Conservation (phyloP, 768 basidiomycete genomes). For the Lentinus brumalis region DNA sequence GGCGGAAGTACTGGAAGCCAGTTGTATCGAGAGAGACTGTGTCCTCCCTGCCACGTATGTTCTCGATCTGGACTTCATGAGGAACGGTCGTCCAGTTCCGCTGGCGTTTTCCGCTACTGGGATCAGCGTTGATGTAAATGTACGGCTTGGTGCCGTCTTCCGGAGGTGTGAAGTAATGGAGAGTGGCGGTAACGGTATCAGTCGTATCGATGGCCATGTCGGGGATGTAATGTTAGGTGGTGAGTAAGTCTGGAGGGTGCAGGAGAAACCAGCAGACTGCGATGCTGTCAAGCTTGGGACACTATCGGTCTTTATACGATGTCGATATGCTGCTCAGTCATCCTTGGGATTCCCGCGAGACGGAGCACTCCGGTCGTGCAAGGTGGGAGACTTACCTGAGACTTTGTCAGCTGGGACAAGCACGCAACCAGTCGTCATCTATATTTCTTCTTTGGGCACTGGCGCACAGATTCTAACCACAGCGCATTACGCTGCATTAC, state of each 20-base stretch:
- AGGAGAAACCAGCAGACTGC: too few species aligned
- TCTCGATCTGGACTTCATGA: slow-evolving; percentile 44
- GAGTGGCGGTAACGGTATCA: slow-evolving; percentile 27
- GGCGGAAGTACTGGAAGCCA: slow-evolving; percentile 50
- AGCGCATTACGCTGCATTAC: too few species aligned
- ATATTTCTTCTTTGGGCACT: too few species aligned
- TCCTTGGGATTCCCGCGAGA: not conserved
- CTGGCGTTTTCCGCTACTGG: slow-evolving; percentile 29
- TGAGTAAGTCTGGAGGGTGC: not conserved
- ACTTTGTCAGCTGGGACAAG: slow-evolving; percentile 2
- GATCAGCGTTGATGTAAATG: slow-evolving; percentile 36
- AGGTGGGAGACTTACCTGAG: not conserved
- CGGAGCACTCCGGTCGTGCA: not conserved
- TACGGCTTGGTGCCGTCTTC: slow-evolving; percentile 43
- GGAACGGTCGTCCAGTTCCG: slow-evolving; percentile 39
- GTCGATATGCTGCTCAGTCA: not conserved
- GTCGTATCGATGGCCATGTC: not conserved
- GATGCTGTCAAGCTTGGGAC: not conserved
- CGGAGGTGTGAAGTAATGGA: slow-evolving; percentile 42
- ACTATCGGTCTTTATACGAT: slow-evolving; percentile 1
- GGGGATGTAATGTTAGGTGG: not conserved
- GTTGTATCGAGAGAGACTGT: slow-evolving; percentile 47
- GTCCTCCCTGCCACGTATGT: slow-evolving; percentile 53
- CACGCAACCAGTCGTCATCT: slow-evolving; percentile 3
- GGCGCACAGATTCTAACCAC: too few species aligned